Conservation (phyloP, 2,329 filamentous ascomycete genomes). For the Leptodontidium sp. region DNA sequence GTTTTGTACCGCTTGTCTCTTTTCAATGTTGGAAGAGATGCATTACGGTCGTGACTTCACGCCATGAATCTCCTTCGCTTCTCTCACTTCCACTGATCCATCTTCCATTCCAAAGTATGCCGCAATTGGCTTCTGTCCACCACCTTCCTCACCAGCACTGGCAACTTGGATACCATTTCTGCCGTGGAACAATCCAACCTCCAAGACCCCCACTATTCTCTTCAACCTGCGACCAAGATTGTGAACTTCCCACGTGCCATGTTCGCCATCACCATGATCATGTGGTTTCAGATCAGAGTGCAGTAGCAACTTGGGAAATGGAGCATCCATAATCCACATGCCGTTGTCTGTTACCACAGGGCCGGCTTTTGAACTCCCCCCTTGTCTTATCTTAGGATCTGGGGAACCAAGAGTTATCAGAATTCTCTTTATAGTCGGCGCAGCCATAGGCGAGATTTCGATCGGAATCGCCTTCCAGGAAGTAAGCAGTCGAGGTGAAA, state of each 20-base stretch:
- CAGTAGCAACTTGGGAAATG: conserved; percentile 79
- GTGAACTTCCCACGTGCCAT: conserved; percentile 82
- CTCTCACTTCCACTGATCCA: conserved; percentile 68
- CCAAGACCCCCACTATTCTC: conserved; percentile 84
- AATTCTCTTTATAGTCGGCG: conserved; percentile 76
- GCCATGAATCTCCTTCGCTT: conserved; percentile 47
- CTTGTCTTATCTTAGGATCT: conserved; percentile 75
- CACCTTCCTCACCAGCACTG: conserved; percentile 63
- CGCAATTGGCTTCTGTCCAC: conserved; percentile 89
- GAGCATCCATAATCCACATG: conserved; percentile 92
- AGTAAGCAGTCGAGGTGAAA: conserved; percentile 76
- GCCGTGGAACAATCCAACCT: conserved; percentile 90
- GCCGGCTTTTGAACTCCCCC: conserved; percentile 79
- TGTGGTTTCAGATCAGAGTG: conserved; percentile 57
- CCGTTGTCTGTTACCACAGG: conserved; percentile 86
- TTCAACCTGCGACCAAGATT: conserved; percentile 78
- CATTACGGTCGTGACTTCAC: conserved; percentile 41
- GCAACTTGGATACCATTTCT: conserved; percentile 77
- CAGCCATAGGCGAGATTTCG: conserved; percentile 88
- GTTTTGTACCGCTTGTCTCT: neutral
- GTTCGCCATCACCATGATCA: conserved; percentile 60
- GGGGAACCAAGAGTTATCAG: conserved; percentile 77
- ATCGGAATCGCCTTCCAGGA: conserved; percentile 90
- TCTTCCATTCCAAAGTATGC: conserved; percentile 95
- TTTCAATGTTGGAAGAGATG: neutral